These are phyloP conservation scores for Vitis riparia DNA, from an alignment of 164 flowering plant species.

Conservation along the genomic window DNA sequence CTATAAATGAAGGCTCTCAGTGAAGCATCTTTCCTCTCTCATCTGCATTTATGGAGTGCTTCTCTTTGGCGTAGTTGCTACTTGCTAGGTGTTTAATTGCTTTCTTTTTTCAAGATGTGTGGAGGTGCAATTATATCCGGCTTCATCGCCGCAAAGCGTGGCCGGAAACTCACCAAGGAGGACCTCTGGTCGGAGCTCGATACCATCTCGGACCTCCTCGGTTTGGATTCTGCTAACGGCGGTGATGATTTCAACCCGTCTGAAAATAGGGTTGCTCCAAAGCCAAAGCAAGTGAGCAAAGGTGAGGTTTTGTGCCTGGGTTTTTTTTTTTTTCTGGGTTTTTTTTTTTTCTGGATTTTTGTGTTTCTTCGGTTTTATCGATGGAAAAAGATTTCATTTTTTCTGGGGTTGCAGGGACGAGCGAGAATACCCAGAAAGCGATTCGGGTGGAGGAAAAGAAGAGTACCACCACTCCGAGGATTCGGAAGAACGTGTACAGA, in stretches of 20 bases:
- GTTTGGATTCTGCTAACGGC: constrained; percentile 8
- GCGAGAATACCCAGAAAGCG: constrained; percentile 2
- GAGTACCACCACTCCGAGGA: constrained; percentile 9
- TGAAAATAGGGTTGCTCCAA: constrained; percentile 1
- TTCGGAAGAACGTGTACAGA: constrained; percentile 59
- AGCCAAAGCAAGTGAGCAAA: constrained; percentile 12
- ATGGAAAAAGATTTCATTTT: no score
- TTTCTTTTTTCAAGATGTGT: constrained; percentile 43
- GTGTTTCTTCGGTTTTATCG: not conserved
- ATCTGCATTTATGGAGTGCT: no score
- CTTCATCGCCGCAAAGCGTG: constrained; percentile 22
- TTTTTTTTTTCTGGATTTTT: constrained; percentile 3
- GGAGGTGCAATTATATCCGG: constrained; percentile 75
- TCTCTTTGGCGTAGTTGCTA: not conserved
- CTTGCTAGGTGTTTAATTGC: not conserved
- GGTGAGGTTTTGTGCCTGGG: not conserved
- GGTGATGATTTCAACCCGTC: not conserved
- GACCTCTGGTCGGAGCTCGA: constrained; percentile 62
- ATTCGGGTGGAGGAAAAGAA: constrained; percentile 9
- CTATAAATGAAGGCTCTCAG: constrained; percentile 11
- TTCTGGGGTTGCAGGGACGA: not conserved
- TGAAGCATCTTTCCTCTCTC: not conserved
- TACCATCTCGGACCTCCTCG: constrained; percentile 34
- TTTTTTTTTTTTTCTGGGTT: not conserved
- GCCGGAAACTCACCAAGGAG: constrained; percentile 39